A percentile compares a stretch with the other conserved stretches of the same genome.
phyloP scores from a whole-genome alignment of 441 rosid genomes.

The Erodium moschatum region DNA sequence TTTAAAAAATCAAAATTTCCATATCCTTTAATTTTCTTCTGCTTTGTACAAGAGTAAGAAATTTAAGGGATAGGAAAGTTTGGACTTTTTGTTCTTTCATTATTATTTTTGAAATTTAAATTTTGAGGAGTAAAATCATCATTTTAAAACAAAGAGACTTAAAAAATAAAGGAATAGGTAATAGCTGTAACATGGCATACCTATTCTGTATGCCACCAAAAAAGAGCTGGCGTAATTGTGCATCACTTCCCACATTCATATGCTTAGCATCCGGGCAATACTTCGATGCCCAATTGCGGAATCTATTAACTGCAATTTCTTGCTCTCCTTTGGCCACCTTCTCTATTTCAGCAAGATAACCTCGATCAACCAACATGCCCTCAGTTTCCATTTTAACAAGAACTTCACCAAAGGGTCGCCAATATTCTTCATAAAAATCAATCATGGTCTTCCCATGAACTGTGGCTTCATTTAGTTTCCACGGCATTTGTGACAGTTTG shows the following conservation, averaged over 20 bases:
- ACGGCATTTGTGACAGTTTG: constrained; percentile 40
- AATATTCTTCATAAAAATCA: constrained; percentile 65
- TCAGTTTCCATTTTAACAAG: constrained; percentile 79
- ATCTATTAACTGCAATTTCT: constrained; percentile 57
- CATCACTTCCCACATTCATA: constrained; percentile 91
- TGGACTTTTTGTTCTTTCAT: too few species aligned
- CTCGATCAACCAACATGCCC: constrained; percentile 84
- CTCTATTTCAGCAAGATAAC: constrained; percentile 73
- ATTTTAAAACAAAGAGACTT: too few species aligned
- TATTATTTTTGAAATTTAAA: too few species aligned
- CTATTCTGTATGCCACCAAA: constrained; percentile 66
- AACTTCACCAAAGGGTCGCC: constrained; percentile 84
- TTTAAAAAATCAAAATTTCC: too few species aligned
- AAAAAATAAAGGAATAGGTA: too few species aligned
- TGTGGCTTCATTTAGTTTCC: constrained; percentile 49
- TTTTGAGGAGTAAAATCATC: too few species aligned
- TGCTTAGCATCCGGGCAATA: constrained; percentile 71
- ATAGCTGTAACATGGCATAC: constrained; percentile 26
- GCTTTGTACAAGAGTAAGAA: too few species aligned
- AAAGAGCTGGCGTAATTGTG: constrained; percentile 75
- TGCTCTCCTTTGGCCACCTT: constrained; percentile 82
- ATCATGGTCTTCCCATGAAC: constrained; percentile 46
- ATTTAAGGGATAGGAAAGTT: too few species aligned
- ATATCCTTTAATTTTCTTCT: too few species aligned
- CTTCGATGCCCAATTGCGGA: constrained; percentile 76